Evolutionary conservation across 1,284 basidiomycete genomes (phyloP).

Genomic region (Lentinula novae-zelandiae): DNA sequence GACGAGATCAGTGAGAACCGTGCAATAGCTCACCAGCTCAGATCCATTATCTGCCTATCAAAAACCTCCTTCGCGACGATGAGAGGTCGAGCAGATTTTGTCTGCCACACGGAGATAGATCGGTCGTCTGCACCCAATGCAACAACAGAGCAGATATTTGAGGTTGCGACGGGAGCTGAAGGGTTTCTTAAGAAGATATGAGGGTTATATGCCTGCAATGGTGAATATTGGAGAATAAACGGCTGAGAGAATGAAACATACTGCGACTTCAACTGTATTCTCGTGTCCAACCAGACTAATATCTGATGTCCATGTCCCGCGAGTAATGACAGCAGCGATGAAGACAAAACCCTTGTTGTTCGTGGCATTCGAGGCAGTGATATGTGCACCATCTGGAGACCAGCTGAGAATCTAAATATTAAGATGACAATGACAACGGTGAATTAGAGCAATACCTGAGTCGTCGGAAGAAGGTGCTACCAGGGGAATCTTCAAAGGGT

Average conservation of each 20-base stretch:
- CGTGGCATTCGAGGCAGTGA: conserved; percentile 96
- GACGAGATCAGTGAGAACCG: neutral
- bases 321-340: conserved; percentile 91
- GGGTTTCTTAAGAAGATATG: conserved; percentile 84
- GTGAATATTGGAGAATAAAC: conserved; percentile 4
- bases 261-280: conserved; percentile 95
- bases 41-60: conserved; percentile 91
- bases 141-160: conserved; percentile 82
- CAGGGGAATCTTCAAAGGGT: conserved; percentile 92
- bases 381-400: conserved; percentile 98
- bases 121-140: conserved; percentile 90
- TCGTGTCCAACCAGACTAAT: conserved; percentile 96
- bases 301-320: conserved; percentile 84
- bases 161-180: conserved; percentile 57
- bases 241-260: conserved; percentile 32
- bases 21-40: conserved; percentile 73
- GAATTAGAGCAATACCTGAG: conserved; percentile 59
- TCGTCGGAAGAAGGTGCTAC: conserved; percentile 92
- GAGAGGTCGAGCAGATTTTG: conserved; percentile 83
- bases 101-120: conserved; percentile 91
- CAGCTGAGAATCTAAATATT: conserved; percentile 54
- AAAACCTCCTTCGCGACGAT: conserved; percentile 94
- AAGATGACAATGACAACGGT: neutral
- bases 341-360: conserved; percentile 96
- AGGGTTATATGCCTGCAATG: conserved; percentile 79